Evolutionary conservation across 1,284 basidiomycete species (phyloP).

Genomic region (Sphagnurus paluster): DNA sequence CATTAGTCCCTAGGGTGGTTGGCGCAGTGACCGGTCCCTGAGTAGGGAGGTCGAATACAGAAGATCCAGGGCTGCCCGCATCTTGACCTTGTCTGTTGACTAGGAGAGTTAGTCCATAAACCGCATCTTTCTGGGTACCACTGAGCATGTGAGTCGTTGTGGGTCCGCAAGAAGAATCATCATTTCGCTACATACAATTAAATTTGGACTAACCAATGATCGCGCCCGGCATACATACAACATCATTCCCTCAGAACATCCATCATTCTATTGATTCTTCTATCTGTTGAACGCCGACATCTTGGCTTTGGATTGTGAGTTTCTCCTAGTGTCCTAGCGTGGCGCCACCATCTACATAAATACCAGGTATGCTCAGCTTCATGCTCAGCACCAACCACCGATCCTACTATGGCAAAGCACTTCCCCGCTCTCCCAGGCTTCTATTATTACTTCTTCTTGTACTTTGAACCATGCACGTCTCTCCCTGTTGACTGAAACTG

Average conservation of each 20-base stretch:
- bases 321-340: slow-evolving; percentile 1
- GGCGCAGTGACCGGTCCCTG: slow-evolving; percentile 27
- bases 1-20: neutral
- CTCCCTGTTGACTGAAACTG: neutral
- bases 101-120: slow-evolving; percentile 14
- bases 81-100: slow-evolving; percentile 8
- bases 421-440: slow-evolving; percentile 68
- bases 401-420: slow-evolving; percentile 11
- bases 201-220: too few relatives aligned
- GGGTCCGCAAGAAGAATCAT: slow-evolving; percentile 2
- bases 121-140: slow-evolving; percentile 11
- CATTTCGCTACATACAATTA: slow-evolving; percentile 1
- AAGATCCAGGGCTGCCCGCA: slow-evolving; percentile 59
- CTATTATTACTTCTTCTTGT: slow-evolving; percentile 67
- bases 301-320: neutral
- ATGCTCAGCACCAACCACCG: neutral
- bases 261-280: too few relatives aligned
- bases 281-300: too few relatives aligned
- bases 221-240: too few relatives aligned
- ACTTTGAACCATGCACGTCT: slow-evolving; percentile 64
- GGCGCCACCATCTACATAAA: slow-evolving; percentile 1
- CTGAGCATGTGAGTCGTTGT: slow-evolving; percentile 12
- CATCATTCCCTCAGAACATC: too few relatives aligned
- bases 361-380: neutral
- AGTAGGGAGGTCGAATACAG: slow-evolving; percentile 69